Evolutionary conservation across 805 yeast genomes (phyloP).

Genomic region (Ogataea salicorniae): DNA sequence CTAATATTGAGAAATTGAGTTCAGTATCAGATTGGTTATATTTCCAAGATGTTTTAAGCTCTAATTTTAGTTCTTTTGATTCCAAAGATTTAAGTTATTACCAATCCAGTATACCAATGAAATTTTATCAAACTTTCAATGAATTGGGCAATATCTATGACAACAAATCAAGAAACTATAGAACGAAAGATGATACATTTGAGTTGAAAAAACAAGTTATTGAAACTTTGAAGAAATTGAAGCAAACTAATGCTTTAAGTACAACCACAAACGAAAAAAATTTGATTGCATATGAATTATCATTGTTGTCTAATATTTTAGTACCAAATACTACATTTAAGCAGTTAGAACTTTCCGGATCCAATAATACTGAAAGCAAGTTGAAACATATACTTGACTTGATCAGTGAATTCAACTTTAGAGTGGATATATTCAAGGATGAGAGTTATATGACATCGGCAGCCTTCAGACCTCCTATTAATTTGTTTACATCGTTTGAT

Average conservation of each 20-base stretch:
- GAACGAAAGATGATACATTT: slow-evolving; percentile 34
- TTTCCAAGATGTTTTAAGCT: slow-evolving; percentile 58
- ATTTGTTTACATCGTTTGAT: slow-evolving; percentile 5
- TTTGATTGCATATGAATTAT: slow-evolving; percentile 22
- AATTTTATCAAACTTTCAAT: slow-evolving; percentile 59
- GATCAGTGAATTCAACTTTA: slow-evolving; percentile 7
- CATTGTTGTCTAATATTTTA: slow-evolving; percentile 12
- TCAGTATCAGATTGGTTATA: slow-evolving; percentile 69
- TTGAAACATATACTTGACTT: slow-evolving; percentile 10
- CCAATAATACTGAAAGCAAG: slow-evolving; percentile 8
- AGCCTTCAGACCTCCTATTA: slow-evolving; percentile 12
- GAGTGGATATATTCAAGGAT: slow-evolving; percentile 11
- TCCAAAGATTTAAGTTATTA: slow-evolving; percentile 36
- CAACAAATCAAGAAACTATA: slow-evolving; percentile 10
- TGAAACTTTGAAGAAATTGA: slow-evolving; percentile 30
- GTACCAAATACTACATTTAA: slow-evolving; percentile 14
- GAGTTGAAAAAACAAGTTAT: slow-evolving; percentile 34
- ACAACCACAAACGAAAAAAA: slow-evolving; percentile 21
- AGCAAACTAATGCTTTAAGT: slow-evolving; percentile 26
- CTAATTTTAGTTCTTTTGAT: slow-evolving; percentile 42
- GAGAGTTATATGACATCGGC: slow-evolving; percentile 5
- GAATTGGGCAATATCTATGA: slow-evolving; percentile 41
- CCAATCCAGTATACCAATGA: slow-evolving; percentile 50
- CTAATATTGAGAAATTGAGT: slow-evolving; percentile 52
- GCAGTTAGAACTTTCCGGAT: slow-evolving; percentile 6